A percentile compares a stretch with the other conserved stretches of the same genome.
phyloP scores from a whole-genome alignment of 176 grass and related monocot genomes.

The Echinochloa phyllopogon region DNA sequence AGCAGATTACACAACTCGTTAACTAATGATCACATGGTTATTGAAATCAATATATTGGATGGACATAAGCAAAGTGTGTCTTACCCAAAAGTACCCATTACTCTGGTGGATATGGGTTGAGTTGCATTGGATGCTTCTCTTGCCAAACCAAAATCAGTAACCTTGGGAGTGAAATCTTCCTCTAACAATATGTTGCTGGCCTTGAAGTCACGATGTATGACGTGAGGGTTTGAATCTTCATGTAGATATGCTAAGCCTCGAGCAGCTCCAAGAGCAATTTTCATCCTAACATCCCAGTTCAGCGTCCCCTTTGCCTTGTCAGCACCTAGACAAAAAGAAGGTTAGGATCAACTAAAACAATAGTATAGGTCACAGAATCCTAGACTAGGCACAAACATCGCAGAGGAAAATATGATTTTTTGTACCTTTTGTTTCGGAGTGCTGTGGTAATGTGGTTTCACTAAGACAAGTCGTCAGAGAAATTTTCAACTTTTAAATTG shows the following conservation, averaged over 20 bases:
- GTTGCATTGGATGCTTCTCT: conserved; percentile 87
- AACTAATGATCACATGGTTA: conserved; percentile 6
- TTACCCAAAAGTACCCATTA: conserved; percentile 99
- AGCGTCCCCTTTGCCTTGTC: conserved; percentile 76
- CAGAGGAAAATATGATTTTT: neutral
- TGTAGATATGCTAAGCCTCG: conserved; percentile 95
- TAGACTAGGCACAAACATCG: conserved; percentile 17
- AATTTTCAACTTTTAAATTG: neutral
- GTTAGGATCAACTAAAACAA: conserved; percentile 30
- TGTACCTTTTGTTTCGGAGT: neutral
- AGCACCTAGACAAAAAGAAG: conserved; percentile 55
- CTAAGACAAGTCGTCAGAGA: conserved; percentile 10
- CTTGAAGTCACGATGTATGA: conserved; percentile 99
- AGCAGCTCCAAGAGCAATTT: conserved; percentile 90
- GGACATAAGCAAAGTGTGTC: conserved; percentile 27
- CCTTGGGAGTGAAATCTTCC: conserved; percentile 95
- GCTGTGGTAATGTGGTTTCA: conserved; percentile 4
- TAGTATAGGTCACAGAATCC: neutral
- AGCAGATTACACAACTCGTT: neutral
- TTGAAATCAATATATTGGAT: conserved; percentile 5
- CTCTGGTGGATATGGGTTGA: conserved; percentile 81
- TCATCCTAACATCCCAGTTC: conserved; percentile 93
- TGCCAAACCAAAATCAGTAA: conserved; percentile 97
- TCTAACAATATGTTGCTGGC: conserved; percentile 92
- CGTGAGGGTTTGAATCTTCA: conserved; percentile 93